Conservation (phyloP, 129 eudicot genomes). For the Chrysanthemum lavandulifolium region DNA sequence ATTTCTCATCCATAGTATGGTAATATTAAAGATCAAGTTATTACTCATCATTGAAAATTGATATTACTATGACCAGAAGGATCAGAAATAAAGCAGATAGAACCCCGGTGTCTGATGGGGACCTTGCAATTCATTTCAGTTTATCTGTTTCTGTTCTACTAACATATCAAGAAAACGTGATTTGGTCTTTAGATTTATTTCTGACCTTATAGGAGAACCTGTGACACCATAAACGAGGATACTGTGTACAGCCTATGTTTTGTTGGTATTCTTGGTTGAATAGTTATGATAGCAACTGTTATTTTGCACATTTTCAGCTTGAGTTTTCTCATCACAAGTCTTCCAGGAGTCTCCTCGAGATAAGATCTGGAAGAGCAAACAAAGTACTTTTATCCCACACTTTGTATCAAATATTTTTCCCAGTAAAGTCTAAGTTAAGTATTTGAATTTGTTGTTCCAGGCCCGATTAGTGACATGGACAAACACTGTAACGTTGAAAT, state of each 20-base stretch:
- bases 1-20: too few relatives aligned
- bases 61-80: too few relatives aligned
- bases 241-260: not conserved
- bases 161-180: not conserved
- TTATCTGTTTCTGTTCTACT: not conserved
- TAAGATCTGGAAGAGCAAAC: slow-evolving; percentile 77
- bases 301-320: slow-evolving; percentile 46
- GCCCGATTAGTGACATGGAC: slow-evolving; percentile 88
- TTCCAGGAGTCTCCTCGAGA: slow-evolving; percentile 97
- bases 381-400: slow-evolving; percentile 44
- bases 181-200: too few relatives aligned
- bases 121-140: not conserved
- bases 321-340: slow-evolving; percentile 96
- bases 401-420: slow-evolving; percentile 10
- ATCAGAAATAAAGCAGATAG: too few relatives aligned
- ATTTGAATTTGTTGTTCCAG: slow-evolving; percentile 44
- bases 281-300: not conserved
- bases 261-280: not conserved
- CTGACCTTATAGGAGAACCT: too few relatives aligned
- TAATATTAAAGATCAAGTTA: too few relatives aligned
- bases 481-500: slow-evolving; percentile 95
- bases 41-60: too few relatives aligned
- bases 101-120: not conserved
- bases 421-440: slow-evolving; percentile 13
- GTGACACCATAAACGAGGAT: too few relatives aligned